Evolutionary conservation across 2,329 filamentous ascomycete species (phyloP), one percentile per base, ranked within the genome.

Genomic region (Fusarium zealandicum): DNA sequence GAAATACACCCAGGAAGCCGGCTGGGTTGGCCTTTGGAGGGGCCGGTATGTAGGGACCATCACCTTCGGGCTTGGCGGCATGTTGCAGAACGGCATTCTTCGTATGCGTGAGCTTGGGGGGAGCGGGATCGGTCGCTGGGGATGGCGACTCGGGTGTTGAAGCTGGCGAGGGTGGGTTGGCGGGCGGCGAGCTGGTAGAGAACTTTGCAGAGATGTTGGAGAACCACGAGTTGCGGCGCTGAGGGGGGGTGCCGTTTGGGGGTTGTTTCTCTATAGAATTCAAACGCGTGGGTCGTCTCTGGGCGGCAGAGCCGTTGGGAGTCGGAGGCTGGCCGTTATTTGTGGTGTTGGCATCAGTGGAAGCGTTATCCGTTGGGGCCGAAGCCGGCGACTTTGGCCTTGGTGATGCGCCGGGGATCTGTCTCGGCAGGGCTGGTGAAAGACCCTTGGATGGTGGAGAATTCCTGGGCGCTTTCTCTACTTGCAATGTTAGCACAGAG

Each of bases 121-220:
- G 73, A 38, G 74, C 76, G 46, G 76, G 69, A 41, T 83, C 78
- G 59, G 75, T 72, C 25, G 60, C 40, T 14, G 54, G 22, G 12
- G 60, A 42, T 7, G 67, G 62, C 22, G 61, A 53, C 36, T 63
- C 60, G 44, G 71, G 72, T 17, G 69, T 68, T 8, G 69, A 66
- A 42, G 61, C 70, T 43, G 67, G 73, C 43, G 61, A 51, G 22
- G 69, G 56, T 14, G 72, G 47, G 25, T 72, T 73, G 25, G 72
- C 45, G 64, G 69, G 57, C 20, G 69, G 61, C n/a, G 66, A 71
- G 58, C 59, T 71, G 59, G 81, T 73, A 14, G 78, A 92, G 76
- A 98, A 96, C 72, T 96, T 97, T 63, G 91, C 93, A 61, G 92
- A 96, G 63, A 98, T 86, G 69, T 87, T 96, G 51, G 90, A 91